Evolutionary conservation across 345 rosid genomes (phyloP).

Genomic region (Brassica napus): DNA sequence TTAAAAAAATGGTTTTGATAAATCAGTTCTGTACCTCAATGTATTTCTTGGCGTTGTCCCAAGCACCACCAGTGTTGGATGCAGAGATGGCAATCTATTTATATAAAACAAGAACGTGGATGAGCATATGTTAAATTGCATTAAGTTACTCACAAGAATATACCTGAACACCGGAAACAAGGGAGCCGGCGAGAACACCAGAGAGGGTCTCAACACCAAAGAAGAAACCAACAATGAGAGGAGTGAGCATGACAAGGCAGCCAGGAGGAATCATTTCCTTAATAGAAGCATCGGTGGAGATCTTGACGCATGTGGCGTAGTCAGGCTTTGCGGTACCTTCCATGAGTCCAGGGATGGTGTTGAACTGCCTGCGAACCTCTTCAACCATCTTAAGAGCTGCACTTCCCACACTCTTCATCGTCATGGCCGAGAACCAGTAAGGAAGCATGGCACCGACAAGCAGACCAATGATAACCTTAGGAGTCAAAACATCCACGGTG

Average conservation of each 20-base stretch:
- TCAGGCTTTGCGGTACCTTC: constrained; percentile 48
- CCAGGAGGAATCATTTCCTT: no score
- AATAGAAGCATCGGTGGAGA: no score
- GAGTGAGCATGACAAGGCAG: no score
- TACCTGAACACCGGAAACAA: constrained; percentile 96
- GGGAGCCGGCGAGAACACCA: constrained; percentile 89
- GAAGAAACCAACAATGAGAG: constrained; percentile 73
- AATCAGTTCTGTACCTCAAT: constrained; percentile 56
- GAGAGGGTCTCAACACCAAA: constrained; percentile 89
- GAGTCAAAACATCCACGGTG: constrained; percentile 85
- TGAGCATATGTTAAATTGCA: not conserved
- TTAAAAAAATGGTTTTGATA: not conserved
- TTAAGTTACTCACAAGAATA: constrained; percentile 5
- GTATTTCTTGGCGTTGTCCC: constrained; percentile 99
- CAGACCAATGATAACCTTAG: constrained; percentile 86
- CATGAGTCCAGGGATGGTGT: constrained; percentile 93
- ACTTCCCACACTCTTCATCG: constrained; percentile 97
- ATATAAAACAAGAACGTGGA: not conserved
- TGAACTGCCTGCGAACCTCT: constrained; percentile 94
- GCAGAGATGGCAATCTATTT: constrained; percentile 89
- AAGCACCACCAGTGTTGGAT: constrained; percentile 96
- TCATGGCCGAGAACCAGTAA: constrained; percentile 99
- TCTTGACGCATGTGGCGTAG: no score
- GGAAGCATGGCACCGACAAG: constrained; percentile 96
- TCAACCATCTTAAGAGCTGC: constrained; percentile 97